These are phyloP conservation scores for Plenodomus lindquistii DNA, from an alignment of 2,329 filamentous ascomycete genomes.

Conservation along the genomic window DNA sequence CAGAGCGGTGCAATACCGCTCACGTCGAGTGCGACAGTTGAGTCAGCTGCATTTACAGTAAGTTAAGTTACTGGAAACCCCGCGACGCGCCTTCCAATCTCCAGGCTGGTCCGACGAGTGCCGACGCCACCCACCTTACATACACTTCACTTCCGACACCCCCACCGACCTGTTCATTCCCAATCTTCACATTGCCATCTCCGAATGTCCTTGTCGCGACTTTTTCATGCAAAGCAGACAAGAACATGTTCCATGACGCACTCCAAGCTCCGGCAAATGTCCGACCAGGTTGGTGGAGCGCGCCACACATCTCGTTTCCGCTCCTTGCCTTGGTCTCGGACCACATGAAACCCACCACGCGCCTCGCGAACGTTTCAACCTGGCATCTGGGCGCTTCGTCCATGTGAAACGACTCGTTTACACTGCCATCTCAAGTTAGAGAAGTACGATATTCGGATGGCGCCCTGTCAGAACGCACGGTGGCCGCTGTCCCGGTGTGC, in stretches of 20 bases:
- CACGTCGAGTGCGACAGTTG: neutral
- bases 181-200: neutral
- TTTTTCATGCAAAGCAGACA: neutral
- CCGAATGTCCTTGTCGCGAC: neutral
- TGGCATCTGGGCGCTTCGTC: conserved; percentile 35
- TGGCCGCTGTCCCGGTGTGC: conserved; percentile 27
- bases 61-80: neutral
- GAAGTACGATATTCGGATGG: conserved; percentile 11
- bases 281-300: conserved; percentile 14
- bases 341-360: conserved; percentile 38
- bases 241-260: conserved; percentile 4
- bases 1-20: too few species aligned
- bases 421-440: conserved; percentile 16
- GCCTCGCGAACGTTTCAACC: conserved; percentile 39
- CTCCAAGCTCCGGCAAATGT: conserved; percentile 15
- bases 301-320: conserved; percentile 16
- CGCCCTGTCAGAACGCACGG: conserved; percentile 19
- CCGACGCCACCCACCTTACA: neutral
- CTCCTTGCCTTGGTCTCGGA: conserved; percentile 26
- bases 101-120: too few species aligned
- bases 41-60: neutral
- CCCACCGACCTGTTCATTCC: neutral
- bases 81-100: neutral
- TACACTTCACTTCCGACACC: too few species aligned
- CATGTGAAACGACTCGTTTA: conserved; percentile 27